Conservation (phyloP, 148 eudicot genomes). For the Oxyria digyna region DNA sequence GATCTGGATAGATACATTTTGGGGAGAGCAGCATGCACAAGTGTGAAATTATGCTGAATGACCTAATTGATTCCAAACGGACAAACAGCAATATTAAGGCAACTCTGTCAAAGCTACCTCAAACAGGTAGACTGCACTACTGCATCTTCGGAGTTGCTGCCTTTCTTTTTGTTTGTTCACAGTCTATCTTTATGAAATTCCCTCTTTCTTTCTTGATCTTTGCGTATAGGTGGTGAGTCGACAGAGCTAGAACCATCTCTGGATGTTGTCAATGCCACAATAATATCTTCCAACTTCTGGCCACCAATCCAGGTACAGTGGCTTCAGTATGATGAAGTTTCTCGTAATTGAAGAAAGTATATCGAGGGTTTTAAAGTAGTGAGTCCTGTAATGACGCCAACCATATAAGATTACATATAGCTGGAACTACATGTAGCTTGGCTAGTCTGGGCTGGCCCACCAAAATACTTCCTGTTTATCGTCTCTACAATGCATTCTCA, state of each 20-base stretch:
- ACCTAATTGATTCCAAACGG: constrained; percentile 89
- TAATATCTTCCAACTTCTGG: constrained; percentile 95
- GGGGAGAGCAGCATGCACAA: constrained; percentile 98
- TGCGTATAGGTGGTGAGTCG: constrained; percentile 27
- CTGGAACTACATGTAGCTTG: neutral
- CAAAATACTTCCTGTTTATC: neutral
- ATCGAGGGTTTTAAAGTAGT: neutral
- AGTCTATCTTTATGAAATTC: neutral
- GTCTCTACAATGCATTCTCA: neutral
- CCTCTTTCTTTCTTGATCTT: constrained; percentile 1
- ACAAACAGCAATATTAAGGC: constrained; percentile 85
- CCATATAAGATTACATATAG: neutral
- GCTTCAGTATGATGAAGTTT: neutral
- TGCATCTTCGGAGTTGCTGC: neutral
- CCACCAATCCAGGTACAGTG: constrained; percentile 83
- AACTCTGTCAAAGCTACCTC: constrained; percentile 51
- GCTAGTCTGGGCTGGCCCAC: neutral
- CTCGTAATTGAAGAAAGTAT: neutral
- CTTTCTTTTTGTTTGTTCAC: neutral
- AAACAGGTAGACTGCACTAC: constrained; percentile 29
- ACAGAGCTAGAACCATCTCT: constrained; percentile 40
- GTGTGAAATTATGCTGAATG: constrained; percentile 99
- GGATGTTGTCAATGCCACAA: constrained; percentile 64
- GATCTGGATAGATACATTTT: constrained; percentile 73
- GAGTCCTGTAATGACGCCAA: neutral